phyloP scores from a whole-genome alignment of 345 rosid genomes.

The sweet orange (Citrus sinensis) region DVS_A1.0 CM039163.1:40609001-40609500 shows the following conservation, averaged over 20 bases:
- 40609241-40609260: background rate
- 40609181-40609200: slow-evolving; percentile 18
- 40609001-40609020: background rate
- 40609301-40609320: slow-evolving; percentile 10
- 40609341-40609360: background rate
- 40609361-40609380: background rate
- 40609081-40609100: slow-evolving; percentile 99
- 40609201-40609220: background rate
- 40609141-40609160: slow-evolving; percentile 99
- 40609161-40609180: slow-evolving; percentile 56
- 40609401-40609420: background rate
- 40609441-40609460: background rate
- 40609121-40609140: slow-evolving; percentile 96
- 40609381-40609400: background rate
- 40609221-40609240: background rate
- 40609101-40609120: slow-evolving; percentile 92
- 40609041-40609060: background rate
- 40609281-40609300: slow-evolving; percentile 4
- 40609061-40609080: slow-evolving; percentile 59
- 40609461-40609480: background rate
- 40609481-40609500: background rate
- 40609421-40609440: background rate
- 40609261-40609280: background rate
- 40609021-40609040: background rate
- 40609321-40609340: slow-evolving; percentile 2